Evolutionary conservation across 208 protist genomes (phyloP), one percentile per base, ranked within the genome.

Genomic region (Trypanosoma brucei): DNA sequence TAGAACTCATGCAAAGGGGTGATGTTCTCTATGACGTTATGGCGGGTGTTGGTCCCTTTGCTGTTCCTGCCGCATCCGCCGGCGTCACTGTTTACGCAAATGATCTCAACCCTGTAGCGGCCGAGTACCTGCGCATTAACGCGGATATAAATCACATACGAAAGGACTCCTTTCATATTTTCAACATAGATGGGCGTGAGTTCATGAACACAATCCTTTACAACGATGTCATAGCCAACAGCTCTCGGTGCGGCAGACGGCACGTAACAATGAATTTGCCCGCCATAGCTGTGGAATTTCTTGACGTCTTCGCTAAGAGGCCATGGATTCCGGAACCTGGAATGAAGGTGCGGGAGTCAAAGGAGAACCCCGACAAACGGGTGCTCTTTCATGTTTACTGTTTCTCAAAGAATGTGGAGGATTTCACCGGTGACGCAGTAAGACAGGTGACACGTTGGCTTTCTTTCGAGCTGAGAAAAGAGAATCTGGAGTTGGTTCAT

Each of bases 191-290:
- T 69, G 98, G 89, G 2, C 78, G 97, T 7, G 90, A 89, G 40
- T 98, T 99, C 63, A 69, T 99, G n/a, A 79, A 94, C 31, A 59
- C 79, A 0, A 61, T 97, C 37, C 55, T 94, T 8, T 81, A 86
- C 50, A 67, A 71, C 0, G 54, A 66, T 55, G 54, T 86, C 9
- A 67, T 62, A 53, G 61, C 69, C 7, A 45, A 55, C 46, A 1
- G 11, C 13, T 0, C 9, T 9, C 3, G 11, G 31, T 38, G 64
- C 3, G 64, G 81, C 1, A 88, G 92, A 37, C 83, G 81, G 11
- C 95, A 98, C 56, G 88, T 98, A 38, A 79, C 91, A 2, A 99
- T 99, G 98, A 99, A 99, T 68, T 79, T 99, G 6, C 98, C 98
- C 1, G 96, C 95, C 8, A 86, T 88, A n/a, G 93, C 97, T 0